Base-by-base conservation (phyloP, 2,329 filamentous ascomycete species). In the Xylaria sp. region DNA sequence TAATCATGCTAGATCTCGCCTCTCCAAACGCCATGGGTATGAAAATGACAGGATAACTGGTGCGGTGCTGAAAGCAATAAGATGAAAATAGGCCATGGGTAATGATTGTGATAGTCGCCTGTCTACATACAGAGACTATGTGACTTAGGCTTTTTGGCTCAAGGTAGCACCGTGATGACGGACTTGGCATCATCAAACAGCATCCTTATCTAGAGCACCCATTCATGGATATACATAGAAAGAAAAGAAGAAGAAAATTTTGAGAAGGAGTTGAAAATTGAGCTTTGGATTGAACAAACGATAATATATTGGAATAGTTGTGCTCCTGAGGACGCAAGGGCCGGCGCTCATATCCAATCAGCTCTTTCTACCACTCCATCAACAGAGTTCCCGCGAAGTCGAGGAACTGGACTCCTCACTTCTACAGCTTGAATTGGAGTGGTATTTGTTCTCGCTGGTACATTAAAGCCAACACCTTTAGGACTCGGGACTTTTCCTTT, bases 401-500 rank as follows among this genome's bases (percentile, higher is more conserved):
- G 72, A 51, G 75, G 62, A 37, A 70, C 55, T 15, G 65, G 61
- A 13, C 61, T 56, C 15, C 70, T 57, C 44, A 65, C 15, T 63
- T 58, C 48, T 15, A 59, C 28, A 7, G 46, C 37, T 46, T 73
- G 69, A 8, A 73, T 51, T 10, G 76, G 75, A 9, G 73, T 73
- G 3, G 74, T 77, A 60, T 75, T 76, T 23, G 65, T 65, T 20
- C 77, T 75, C 57, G 69, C 62, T 23, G 80, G 77, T 39, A 78
- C 61, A 56, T 77, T 80, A 73, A 83, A 84, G 37, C 83, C 83
- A 23, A 83, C 83, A 0, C 82, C 83, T 69, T 76, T 81, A 1
- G 82, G 83, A 67, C 82, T 85, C 5, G 82, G 79, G 13, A 84
- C 74, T 71, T 80, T 83, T n/a, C 74, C 70, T 66, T 78, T 81